phyloP scores from a whole-genome alignment of 2,329 filamentous ascomycete species.

The Colletotrichum gigasporum region DNA sequence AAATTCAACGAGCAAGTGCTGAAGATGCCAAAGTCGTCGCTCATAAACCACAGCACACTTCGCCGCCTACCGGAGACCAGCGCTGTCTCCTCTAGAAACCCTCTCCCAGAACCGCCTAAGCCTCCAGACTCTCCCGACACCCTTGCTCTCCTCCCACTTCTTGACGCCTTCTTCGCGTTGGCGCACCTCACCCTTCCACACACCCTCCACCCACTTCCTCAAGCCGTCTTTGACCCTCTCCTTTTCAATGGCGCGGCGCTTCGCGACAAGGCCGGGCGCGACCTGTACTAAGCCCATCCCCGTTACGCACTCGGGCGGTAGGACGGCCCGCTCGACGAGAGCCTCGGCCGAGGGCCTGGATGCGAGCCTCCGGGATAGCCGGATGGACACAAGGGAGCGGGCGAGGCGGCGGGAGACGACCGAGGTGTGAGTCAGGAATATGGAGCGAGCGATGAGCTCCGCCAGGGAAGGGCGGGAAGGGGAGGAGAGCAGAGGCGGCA shows the following conservation, averaged over 20 bases:
- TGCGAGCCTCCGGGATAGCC: conserved; percentile 69
- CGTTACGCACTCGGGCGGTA: conserved; percentile 71
- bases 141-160: conserved; percentile 58
- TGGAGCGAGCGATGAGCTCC: conserved; percentile 70
- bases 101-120: conserved; percentile 74
- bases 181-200: conserved; percentile 63
- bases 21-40: background rate
- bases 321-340: conserved; percentile 70
- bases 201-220: conserved; percentile 70
- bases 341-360: conserved; percentile 67
- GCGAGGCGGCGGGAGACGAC: conserved; percentile 71
- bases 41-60: background rate
- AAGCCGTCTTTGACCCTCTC: conserved; percentile 75
- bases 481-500: conserved; percentile 65
- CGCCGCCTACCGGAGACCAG: conserved; percentile 13
- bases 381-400: conserved; percentile 72
- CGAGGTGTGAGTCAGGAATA: conserved; percentile 74
- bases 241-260: conserved; percentile 70
- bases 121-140: conserved; percentile 67
- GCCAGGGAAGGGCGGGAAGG: conserved; percentile 67
- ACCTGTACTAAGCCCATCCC: conserved; percentile 53
- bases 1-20: background rate
- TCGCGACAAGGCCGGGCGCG: conserved; percentile 70
- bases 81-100: conserved; percentile 54
- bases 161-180: conserved; percentile 58